Conservation (phyloP, 768 basidiomycete species). For the Suillus placidus region DNA sequence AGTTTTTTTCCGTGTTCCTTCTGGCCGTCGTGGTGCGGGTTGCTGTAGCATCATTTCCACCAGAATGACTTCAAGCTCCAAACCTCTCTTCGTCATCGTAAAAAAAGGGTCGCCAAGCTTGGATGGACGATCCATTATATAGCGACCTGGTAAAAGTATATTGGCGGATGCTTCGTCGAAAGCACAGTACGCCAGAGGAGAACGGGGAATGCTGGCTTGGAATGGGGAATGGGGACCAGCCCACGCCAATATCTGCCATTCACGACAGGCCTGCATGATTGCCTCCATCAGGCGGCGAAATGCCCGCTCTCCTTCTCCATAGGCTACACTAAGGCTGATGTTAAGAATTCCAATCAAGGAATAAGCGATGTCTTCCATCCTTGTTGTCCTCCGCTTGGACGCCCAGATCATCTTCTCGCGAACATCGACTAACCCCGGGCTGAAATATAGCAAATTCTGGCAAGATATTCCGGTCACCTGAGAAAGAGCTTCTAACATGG, state of each 20-base stretch:
- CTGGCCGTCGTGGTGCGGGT: constrained; percentile 13
- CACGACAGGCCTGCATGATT: constrained; percentile 21
- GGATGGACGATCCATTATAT: constrained; percentile 13
- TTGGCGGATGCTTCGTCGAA: constrained; percentile 3
- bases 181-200: constrained; percentile 22
- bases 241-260: constrained; percentile 27
- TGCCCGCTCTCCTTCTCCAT: constrained; percentile 29
- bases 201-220: constrained; percentile 21
- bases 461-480: constrained; percentile 17
- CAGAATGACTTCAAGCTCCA: constrained; percentile 23
- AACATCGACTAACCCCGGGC: constrained; percentile 23
- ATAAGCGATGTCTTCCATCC: constrained; percentile 29
- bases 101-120: constrained; percentile 26
- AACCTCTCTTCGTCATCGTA: constrained; percentile 25
- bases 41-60: constrained; percentile 26
- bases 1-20: not conserved
- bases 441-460: constrained; percentile 21
- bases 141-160: not conserved
- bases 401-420: constrained; percentile 30
- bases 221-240: constrained; percentile 25
- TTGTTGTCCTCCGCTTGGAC: constrained; percentile 26
- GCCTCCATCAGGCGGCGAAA: constrained; percentile 29
- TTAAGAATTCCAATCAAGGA: constrained; percentile 30
- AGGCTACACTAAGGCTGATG: constrained; percentile 25
- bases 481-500: constrained; percentile 17